These are phyloP conservation scores for Colletotrichum coccodes DNA, from an alignment of 2,329 filamentous ascomycete genomes.

Conservation along the genomic window DNA sequence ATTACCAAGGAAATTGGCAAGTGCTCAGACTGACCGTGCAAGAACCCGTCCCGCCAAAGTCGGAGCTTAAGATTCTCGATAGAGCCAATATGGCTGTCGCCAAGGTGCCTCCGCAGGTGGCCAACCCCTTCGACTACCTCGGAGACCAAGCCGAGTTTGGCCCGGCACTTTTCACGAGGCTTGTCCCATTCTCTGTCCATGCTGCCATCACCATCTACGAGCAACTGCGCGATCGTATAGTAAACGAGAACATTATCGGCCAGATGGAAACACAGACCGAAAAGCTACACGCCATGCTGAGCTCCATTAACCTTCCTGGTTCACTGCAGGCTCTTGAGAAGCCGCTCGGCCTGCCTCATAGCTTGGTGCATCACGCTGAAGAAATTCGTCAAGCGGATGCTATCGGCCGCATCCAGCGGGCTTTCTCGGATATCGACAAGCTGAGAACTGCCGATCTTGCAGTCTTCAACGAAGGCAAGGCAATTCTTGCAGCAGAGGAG, in stretches of 20 bases:
- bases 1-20: background rate
- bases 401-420: constrained; percentile 78
- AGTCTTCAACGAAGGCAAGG: constrained; percentile 85
- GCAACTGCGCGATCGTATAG: constrained; percentile 87
- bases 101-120: constrained; percentile 83
- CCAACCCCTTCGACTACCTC: constrained; percentile 81
- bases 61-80: constrained; percentile 86
- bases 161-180: constrained; percentile 84
- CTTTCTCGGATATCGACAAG: constrained; percentile 90
- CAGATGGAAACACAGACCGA: constrained; percentile 85
- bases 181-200: constrained; percentile 96
- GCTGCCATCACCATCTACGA: constrained; percentile 96
- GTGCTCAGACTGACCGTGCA: constrained; percentile 42
- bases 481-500: constrained; percentile 80
- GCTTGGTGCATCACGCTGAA: constrained; percentile 88
- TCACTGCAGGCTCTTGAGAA: constrained; percentile 96
- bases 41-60: constrained; percentile 85
- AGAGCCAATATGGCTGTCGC: constrained; percentile 88
- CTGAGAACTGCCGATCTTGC: constrained; percentile 82
- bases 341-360: constrained; percentile 87
- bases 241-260: constrained; percentile 87
- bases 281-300: constrained; percentile 80
- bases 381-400: constrained; percentile 94
- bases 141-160: constrained; percentile 86
- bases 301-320: constrained; percentile 87